Base-by-base conservation (phyloP, 2,329 filamentous ascomycete genomes). In the Talaromyces verruculosus region DNA sequence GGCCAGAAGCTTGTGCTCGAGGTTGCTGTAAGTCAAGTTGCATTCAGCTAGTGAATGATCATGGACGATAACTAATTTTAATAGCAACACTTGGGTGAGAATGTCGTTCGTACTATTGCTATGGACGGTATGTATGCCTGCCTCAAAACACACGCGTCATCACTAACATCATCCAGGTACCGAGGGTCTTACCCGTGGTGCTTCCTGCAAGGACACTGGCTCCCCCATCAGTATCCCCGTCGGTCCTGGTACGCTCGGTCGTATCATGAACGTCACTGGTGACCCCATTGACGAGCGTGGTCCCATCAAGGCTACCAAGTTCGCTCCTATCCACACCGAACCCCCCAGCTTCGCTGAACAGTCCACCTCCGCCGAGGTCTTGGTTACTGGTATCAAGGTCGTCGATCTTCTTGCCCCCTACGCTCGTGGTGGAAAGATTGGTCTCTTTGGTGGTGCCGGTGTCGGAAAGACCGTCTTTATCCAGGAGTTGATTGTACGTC, bases 391-490 rank as follows among this genome's bases (percentile, higher is more conserved):
- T 90, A 99, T 99, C 89, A 99, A 99, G 91, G 95, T 99, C 83
- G 95, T 99, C 85, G 95, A 99, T 83, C 88, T 99, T 74, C 89
- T 99, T 79, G 95, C 95, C 77, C 95, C 95, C 78, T 99, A 99
- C 84, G 95, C 95, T 82, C 95, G 95, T 96, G 95, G 95, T 92
- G 95, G 95, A 89, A 99, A 99, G 91, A 99, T 99, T 88, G 95
- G 95, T 92, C 93, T 99, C 76, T 99, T 99, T 86, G 95, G 95
- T 85, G 95, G 95, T 94, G 95, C 95, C 78, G 95, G 95, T 96
- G 95, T 99, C 88, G 95, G 95, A 84, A 99, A 99, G 91, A 99
- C 95, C 82, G 95, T 99, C 82, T 99, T 98, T 88, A 99, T 99
- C 83, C 95, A 99, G 89, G 95, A 99, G 87, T 86, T 99, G 81